Percentiles rank a stretch among this genome's conserved stretches.
Evolutionary conservation across 208 protist species (phyloP).

Genomic region (Trypanosoma caninum): DNA sequence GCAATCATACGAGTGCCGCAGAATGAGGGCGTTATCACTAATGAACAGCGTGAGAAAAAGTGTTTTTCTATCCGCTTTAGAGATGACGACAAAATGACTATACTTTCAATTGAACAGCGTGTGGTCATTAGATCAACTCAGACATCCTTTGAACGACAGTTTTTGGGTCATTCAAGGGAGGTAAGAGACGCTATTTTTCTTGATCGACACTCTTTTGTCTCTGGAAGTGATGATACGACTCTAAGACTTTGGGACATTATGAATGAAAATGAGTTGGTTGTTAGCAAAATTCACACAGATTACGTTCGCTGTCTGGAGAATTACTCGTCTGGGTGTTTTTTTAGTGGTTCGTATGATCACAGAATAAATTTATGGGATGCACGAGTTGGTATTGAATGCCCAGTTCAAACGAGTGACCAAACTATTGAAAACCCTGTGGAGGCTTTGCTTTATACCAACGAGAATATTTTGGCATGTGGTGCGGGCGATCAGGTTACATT

Average conservation of each 20-base stretch:
- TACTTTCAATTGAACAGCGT: conserved; percentile 75
- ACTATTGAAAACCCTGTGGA: conserved; percentile 42
- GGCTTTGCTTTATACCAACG: conserved; percentile 42
- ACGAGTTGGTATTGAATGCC: conserved; percentile 43
- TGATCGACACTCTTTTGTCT: conserved; percentile 69
- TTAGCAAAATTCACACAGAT: conserved; percentile 62
- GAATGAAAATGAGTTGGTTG: conserved; percentile 50
- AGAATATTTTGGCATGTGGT: conserved; percentile 37
- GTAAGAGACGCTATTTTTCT: conserved; percentile 76
- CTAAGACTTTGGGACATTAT: conserved; percentile 82
- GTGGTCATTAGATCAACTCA: conserved; percentile 74
- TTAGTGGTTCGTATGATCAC: conserved; percentile 88
- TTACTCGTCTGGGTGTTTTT: conserved; percentile 56
- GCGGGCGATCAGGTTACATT: conserved; percentile 56
- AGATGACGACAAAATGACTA: conserved; percentile 76
- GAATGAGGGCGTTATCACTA: conserved; percentile 66
- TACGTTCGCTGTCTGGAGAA: conserved; percentile 75
- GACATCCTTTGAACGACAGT: conserved; percentile 80
- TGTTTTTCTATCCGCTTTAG: conserved; percentile 75
- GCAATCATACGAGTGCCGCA: conserved; percentile 77
- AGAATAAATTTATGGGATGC: conserved; percentile 79
- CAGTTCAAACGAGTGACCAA: conserved; percentile 43
- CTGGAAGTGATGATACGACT: conserved; percentile 81
- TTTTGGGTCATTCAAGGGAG: conserved; percentile 71
- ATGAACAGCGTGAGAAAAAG: conserved; percentile 75